Conservation (phyloP, 306 rosid genomes). For the Abrus pulchellus region DNA sequence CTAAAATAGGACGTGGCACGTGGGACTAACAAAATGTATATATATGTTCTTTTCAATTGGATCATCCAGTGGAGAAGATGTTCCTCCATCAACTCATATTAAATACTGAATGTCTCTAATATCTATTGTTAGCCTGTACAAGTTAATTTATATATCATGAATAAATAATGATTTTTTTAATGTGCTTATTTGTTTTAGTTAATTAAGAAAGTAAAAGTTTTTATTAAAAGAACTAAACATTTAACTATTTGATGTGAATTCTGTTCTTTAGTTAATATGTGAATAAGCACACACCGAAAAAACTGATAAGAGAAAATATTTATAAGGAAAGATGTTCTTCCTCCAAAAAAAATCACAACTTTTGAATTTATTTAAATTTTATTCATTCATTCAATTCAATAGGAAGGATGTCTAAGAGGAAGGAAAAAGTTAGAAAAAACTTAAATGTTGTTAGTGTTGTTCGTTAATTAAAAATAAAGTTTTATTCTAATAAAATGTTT, state of each 20-base stretch:
- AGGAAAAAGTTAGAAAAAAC: background rate
- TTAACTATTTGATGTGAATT: too few species aligned
- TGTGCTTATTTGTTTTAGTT: background rate
- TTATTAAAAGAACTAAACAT: background rate
- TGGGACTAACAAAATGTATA: too few species aligned
- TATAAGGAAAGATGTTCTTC: background rate
- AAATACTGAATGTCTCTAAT: background rate
- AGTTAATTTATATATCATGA: background rate
- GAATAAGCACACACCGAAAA: background rate
- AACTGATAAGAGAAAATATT: background rate
- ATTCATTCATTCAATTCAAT: background rate
- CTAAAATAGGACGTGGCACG: too few species aligned
- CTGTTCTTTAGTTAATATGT: background rate
- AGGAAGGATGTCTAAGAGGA: background rate
- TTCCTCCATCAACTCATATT: background rate
- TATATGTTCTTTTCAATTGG: too few species aligned
- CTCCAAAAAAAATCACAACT: background rate
- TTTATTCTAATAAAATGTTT: too few species aligned
- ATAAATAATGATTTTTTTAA: background rate
- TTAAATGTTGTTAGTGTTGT: too few species aligned
- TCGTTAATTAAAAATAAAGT: too few species aligned
- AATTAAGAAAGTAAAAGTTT: background rate
- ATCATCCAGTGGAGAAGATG: too few species aligned
- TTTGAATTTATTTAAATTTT: background rate
- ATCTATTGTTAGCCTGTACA: background rate